Base-by-base conservation (phyloP, 495 filamentous ascomycete species). In the Penicillium nucicola region DNA sequence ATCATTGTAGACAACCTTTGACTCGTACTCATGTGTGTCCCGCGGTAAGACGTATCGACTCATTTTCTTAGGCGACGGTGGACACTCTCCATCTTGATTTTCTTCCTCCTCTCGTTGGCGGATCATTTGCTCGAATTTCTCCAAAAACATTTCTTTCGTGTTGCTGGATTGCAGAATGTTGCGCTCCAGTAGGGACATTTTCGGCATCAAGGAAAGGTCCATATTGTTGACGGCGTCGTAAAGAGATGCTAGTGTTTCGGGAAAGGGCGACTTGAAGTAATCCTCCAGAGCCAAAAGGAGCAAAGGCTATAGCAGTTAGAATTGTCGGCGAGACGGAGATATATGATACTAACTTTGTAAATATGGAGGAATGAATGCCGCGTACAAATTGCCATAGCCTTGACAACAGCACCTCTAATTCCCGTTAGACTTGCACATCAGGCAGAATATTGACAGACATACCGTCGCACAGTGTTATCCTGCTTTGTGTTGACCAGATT, bases 371-470 rank as follows among this genome's bases (percentile, higher is more conserved):
- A 98, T n/a, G 93, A 91, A 74, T 98, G 93, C 39, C 92, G 77
- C 4, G 93, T 98, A 71, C 93, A 98, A 56, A 98, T 97, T n/a
- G 93, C 93, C 93, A 98, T 98, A 2, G 93, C 91, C 70, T 97
- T 98, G 23, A 97, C 92, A 23, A 96, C 84, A 2, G 93, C 95
- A 47, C 93, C 93, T 79, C 92, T 88, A 48, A 28, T 12, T 11
- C 10, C 18, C 20, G 28, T 52, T 30, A 52, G 43, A 0, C 6
- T 23, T 33, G 20, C 23, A 31, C 9, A 39, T 23, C 30, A 10
- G 5, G 5, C 37, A 22, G 31, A 34, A 45, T 28, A 19, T 34
- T 18, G 46, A 53, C 69, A 20, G 46, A 53, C 69, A 49, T 71
- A 87, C 85, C 86, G 80, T 68, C 93, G 92, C 11, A 87, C 92